Base-by-base conservation (phyloP, 176 grass and related monocot genomes). In the Ensete glaucum region DNA sequence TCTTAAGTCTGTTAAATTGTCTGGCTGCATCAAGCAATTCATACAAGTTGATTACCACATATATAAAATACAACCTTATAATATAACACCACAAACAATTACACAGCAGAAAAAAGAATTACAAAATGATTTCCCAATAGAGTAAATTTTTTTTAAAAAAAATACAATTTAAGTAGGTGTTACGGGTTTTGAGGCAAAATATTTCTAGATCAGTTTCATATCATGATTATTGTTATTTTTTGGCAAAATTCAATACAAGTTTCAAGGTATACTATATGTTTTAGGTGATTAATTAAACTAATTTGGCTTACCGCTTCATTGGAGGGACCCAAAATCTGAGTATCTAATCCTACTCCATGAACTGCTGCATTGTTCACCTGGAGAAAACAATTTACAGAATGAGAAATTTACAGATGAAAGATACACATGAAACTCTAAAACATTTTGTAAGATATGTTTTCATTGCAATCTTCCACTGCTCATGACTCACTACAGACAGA, bases 311-410 rank as follows among this genome's bases (percentile, higher is more conserved):
- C 69, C 68, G 4, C 60, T 62, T 57, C 53, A 22, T 67, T 67
- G 9, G 14, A 58, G 43, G 19, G 4, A 29, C 54, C 75, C 21
- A 70, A 25, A 62, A 23, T 29, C 23, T 69, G 24, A 23, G n/a
- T 1, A 34, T 84, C 77, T 73, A 75, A 1, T 52, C 25, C 19
- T 25, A 74, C 26, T 55, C 77, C 82, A 1, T 15, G 17, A 49
- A 85, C 53, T 63, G 3, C 82, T 20, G 82, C 82, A 62, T 85
- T 80, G 62, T 85, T 85, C 8, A 85, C 82, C 82, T 85, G 77
- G 64, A 64, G 57, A 50, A 84, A 49, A 67, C 17, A 64, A 72
- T 21, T 43, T 43, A 4, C 34, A 5, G 34, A 34, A 43, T 43
- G 34, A 43, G 34, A 43, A 43, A 43, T 43, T 6, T 43, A 43